phyloP scores from a whole-genome alignment of 768 basidiomycete genomes.

The Phylloporus arenicola region DNA sequence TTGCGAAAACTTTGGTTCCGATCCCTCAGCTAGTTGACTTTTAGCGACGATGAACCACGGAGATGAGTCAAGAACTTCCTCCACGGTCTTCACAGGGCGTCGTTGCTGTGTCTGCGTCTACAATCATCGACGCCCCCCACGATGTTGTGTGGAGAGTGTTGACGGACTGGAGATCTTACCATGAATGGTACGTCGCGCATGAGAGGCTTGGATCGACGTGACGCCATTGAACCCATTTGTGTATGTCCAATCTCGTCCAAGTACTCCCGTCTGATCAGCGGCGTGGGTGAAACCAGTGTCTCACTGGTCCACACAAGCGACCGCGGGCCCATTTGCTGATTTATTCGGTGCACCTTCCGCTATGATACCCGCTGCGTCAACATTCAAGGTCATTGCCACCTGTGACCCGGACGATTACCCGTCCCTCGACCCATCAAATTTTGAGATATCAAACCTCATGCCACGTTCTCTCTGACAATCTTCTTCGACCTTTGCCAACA shows the following conservation, averaged over 20 bases:
- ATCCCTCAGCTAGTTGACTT: too few species aligned
- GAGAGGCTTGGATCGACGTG: constrained; percentile 1
- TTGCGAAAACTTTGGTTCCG: too few species aligned
- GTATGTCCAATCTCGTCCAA: constrained; percentile 34
- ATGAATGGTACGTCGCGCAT: constrained; percentile 46
- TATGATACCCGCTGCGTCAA: too few species aligned
- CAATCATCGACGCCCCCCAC: constrained; percentile 53
- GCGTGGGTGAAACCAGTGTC: constrained; percentile 44
- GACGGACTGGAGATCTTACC: constrained; percentile 56
- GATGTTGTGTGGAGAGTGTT: constrained; percentile 59
- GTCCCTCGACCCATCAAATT: background rate
- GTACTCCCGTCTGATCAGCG: background rate
- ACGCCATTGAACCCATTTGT: constrained; percentile 51
- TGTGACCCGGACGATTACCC: constrained; percentile 49
- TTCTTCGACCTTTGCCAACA: background rate
- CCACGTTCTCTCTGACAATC: background rate
- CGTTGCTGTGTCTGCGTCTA: constrained; percentile 42
- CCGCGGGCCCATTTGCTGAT: constrained; percentile 37
- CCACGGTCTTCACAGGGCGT: constrained; percentile 39
- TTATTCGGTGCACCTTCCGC: too few species aligned
- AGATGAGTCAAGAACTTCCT: constrained; percentile 35
- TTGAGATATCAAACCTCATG: too few species aligned
- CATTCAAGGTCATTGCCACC: constrained; percentile 4
- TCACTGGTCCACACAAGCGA: constrained; percentile 38
- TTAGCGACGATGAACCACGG: background rate